Base-by-base conservation (phyloP, 2,329 filamentous ascomycete species). In the Pleoardoris graminearum region DNA sequence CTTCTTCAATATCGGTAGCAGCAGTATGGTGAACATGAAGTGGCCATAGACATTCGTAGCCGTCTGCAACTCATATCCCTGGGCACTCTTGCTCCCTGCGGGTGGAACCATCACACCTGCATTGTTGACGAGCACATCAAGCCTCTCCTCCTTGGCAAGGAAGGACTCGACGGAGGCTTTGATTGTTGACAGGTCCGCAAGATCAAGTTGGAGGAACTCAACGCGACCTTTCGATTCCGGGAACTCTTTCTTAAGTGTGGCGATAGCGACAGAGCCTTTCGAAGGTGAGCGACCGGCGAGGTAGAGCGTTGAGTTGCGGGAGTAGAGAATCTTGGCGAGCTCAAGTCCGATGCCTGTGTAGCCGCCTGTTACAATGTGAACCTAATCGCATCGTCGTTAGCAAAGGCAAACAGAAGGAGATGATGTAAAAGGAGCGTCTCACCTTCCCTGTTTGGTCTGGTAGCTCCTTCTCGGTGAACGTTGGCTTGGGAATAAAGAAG, bases 41-140 rank as follows among this genome's bases (percentile, higher is more conserved):
- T 68, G 67, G 0, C 64, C 75, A 7, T 76, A 53, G 41, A 60
- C 65, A 50, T 76, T 75, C 12, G 65, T 68, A 5, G 61, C 74
- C 12, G 74, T 59, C 35, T 73, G 64, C 4, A 70, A 51, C 35
- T 76, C 72, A 38, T 68, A 76, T 14, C 54, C 53, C 33, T 58
- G 57, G 1, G 27, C 48, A 2, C 51, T 52, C 11, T 48, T 46
- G 16, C 47, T 56, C 1, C 62, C 66, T 2, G 11, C 16, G 0
- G 68, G 67, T 1, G 66, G 57, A 4, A 61, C 55, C 59, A 65
- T 71, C 46, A 77, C 63, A 0, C 93, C 93, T 48, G 93, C 93
- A 69, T 97, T 97, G 85, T 97, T 97, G 79, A 97, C 82, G 58
- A 97, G 75, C 57, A 97, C 91, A 72, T 97, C 92, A 38, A 80